Evolutionary conservation across 2,329 filamentous ascomycete species (phyloP), one percentile per base, ranked within the genome.

Genomic region (Capronia epimyces): DNA sequence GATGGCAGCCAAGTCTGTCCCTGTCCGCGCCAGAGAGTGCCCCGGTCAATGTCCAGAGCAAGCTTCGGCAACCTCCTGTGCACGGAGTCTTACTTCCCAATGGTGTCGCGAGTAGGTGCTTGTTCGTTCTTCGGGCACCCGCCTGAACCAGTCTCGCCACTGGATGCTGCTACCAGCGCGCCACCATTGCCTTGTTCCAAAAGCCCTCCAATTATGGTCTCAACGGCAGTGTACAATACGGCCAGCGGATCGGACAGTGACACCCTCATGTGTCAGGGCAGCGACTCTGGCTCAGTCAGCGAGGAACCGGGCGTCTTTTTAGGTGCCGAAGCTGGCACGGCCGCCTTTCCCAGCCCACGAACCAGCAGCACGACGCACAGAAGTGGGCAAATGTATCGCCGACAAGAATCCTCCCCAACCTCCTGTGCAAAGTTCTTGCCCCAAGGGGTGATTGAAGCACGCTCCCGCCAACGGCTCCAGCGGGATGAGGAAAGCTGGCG

Each of bases 11-110:
- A n/a, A n/a, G n/a, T 32, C 22, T 52, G 46, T 27, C 10, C 27
- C 15, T 49, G 50, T 29, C 31, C 49, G 16, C 24, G n/a, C 10
- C 40, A 56, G 27, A 46, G 46, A 18, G 50, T 53, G 12, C 13
- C 37, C 37, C 31, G 36, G 21, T 31, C 15, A 20, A 13, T 31
- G 2, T 50, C 43, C 13, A 43, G 18, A 36, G 43, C 46, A 2
- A 41, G 47, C 31, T 56, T 56, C 46, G 43, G 12, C n/a, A 43
- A 43, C 7, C 37, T 56, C 7, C 29, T 47, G 37, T 42, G 31
- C n/a, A 4, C 9, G 8, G 42, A 53, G 22, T 10, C 13, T 2
- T 56, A 56, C 37, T 54, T 43, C 31, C 50, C 53, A 12, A 41
- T 54, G 25, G 50, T 56, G n/a, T 34, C 43, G 4, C 32, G 53